Evolutionary conservation across 805 yeast genomes (phyloP), one percentile per base, ranked within the genome.

Genomic region (Zygosaccharomyces gambellarensis): DNA sequence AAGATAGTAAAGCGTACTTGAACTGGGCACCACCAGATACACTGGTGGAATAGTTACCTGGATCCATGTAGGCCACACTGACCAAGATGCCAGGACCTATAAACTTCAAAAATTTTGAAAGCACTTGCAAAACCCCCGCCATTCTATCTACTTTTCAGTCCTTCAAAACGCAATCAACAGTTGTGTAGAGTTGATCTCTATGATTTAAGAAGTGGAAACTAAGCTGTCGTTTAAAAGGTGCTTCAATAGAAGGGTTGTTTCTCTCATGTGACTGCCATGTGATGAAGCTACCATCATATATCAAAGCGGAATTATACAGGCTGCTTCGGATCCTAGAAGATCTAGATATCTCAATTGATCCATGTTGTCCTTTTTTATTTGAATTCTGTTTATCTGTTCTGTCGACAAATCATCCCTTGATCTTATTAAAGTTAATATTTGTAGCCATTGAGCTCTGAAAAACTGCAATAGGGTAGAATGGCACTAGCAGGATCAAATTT

Each of bases 71-170:
- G 0, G 97, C 95, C 39, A 92, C 96, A n/a, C 90, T 78, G 17
- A 92, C 95, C 95, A 92, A 81, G 40, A 94, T 74, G 0, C 99
- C 98, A 0, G 98, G 98, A 0, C 98, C 98, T 7, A 92, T 74
- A 62, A 86, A 87, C 53, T 75, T 70, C 45, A 72, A 65, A 64
- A 83, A 86, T 59, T 82, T 84, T 36, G 51, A 50, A 34, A 62
- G 42, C 57, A 58, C 27, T 22, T 53, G 52, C 21, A 39, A 39
- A 6, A 45, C 41, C n/a, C 46, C 39, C 30, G 34, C 41, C 49
- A 51, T 48, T n/a, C 14, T 34, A 32, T 21, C 38, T 21, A 21
- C 12, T 34, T 22, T 12, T 17, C 10, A 25, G 17, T 8, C 19
- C 40, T 23, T n/a, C 12, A 21, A n/a, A 19, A 39, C 27, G 1